Conservation (phyloP, 2,329 filamentous ascomycete genomes). For the Tolypocladium pustulatum region DNA sequence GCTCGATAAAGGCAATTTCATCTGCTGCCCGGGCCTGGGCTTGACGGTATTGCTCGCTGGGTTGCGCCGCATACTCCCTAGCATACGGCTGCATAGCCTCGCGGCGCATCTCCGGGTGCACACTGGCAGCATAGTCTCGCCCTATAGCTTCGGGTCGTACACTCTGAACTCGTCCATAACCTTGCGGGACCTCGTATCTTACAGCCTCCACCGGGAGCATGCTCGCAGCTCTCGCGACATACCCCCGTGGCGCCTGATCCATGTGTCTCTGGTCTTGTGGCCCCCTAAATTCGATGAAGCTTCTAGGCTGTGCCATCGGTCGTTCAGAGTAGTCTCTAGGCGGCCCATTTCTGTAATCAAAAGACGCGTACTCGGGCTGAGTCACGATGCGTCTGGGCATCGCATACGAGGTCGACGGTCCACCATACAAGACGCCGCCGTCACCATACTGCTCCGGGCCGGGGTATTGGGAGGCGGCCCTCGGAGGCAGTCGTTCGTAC, state of each 20-base stretch:
- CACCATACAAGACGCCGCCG: slow-evolving; percentile 36
- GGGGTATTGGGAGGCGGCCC: slow-evolving; percentile 40
- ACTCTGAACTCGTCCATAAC: slow-evolving; percentile 35
- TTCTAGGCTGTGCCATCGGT: slow-evolving; percentile 29
- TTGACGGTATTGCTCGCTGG: slow-evolving; percentile 2
- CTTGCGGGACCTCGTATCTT: slow-evolving; percentile 28
- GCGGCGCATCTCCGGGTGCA: slow-evolving; percentile 16
- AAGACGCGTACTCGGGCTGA: slow-evolving; percentile 46
- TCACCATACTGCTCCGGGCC: slow-evolving; percentile 37
- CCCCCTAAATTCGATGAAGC: slow-evolving; percentile 37
- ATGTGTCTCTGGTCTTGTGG: slow-evolving; percentile 28
- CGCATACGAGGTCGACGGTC: slow-evolving; percentile 37
- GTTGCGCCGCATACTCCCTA: slow-evolving; percentile 18
- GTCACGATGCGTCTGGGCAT: slow-evolving; percentile 49
- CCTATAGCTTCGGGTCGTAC: slow-evolving; percentile 24
- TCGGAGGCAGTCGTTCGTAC: slow-evolving; percentile 54
- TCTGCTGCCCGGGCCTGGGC: slow-evolving; percentile 15
- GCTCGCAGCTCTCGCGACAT: slow-evolving; percentile 44
- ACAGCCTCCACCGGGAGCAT: slow-evolving; percentile 41
- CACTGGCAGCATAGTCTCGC: slow-evolving; percentile 16
- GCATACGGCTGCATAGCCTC: slow-evolving; percentile 21
- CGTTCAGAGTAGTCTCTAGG: slow-evolving; percentile 48
- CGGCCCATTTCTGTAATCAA: slow-evolving; percentile 42
- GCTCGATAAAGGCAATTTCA: slow-evolving; percentile 34
- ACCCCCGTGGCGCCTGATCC: slow-evolving; percentile 41